Percentiles rank a stretch among this genome's conserved stretches.
Evolutionary conservation across 495 filamentous ascomycete species (phyloP).

Genomic region (Penicillium alfredii): DNA sequence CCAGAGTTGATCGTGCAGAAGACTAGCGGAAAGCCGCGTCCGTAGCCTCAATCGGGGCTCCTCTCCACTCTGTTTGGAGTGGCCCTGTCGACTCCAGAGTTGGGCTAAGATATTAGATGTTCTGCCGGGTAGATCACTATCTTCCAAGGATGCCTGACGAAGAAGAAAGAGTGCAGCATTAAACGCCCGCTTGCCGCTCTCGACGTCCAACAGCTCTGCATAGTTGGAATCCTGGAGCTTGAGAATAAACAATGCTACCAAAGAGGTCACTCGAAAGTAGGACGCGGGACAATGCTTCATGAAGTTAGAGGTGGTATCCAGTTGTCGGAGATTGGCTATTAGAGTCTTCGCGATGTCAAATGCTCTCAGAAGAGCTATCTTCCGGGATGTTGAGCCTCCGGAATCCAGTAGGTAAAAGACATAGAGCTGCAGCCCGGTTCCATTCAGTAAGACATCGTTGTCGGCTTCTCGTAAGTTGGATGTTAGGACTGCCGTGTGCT

Average conservation of each 20-base stretch:
- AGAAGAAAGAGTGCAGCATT: slow-evolving; percentile 9
- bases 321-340: slow-evolving; percentile 1
- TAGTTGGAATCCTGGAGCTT: slow-evolving; percentile 7
- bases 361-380: slow-evolving; percentile 6
- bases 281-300: slow-evolving; percentile 4
- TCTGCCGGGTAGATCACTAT: slow-evolving; percentile 12
- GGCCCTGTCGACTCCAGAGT: slow-evolving; percentile 10
- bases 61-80: slow-evolving; percentile 2
- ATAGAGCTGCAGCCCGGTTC: slow-evolving; percentile 10
- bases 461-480: too few species aligned
- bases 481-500: too few species aligned
- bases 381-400: slow-evolving; percentile 2
- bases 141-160: slow-evolving; percentile 5
- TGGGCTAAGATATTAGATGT: slow-evolving; percentile 13
- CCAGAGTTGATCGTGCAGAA: slow-evolving; percentile 14
- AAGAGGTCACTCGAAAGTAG: slow-evolving; percentile 2
- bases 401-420: slow-evolving; percentile 13
- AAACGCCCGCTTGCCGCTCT: slow-evolving; percentile 9
- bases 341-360: slow-evolving; percentile 7
- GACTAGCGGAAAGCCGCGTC: slow-evolving; percentile 9
- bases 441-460: slow-evolving; percentile 6
- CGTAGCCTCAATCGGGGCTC: slow-evolving; percentile 9
- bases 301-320: slow-evolving; percentile 1
- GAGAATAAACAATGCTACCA: slow-evolving; percentile 12
- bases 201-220: slow-evolving; percentile 2